phyloP scores from a whole-genome alignment of 345 rosid genomes.

The Linum lewisii region DNA sequence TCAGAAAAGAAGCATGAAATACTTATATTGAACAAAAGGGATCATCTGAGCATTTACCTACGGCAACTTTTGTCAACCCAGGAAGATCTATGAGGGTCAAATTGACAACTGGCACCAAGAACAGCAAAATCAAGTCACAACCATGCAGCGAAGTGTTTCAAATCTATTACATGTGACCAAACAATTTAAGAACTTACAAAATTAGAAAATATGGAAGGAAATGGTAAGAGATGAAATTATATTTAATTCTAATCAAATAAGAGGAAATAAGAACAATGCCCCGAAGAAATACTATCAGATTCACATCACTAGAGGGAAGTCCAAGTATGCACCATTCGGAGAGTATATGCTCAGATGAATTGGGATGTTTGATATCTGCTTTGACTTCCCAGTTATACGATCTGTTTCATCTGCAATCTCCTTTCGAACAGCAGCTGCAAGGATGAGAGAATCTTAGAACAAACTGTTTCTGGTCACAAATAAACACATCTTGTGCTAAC shows the following conservation, averaged over 20 bases:
- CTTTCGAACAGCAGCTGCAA: slow-evolving; percentile 59
- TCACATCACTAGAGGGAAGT: neutral
- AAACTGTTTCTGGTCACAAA: neutral
- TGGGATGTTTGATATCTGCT: slow-evolving; percentile 66
- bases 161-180: neutral
- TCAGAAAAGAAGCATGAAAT: neutral
- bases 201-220: neutral
- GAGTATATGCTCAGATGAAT: slow-evolving; percentile 68
- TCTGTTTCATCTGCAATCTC: slow-evolving; percentile 71
- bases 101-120: slow-evolving; percentile 69
- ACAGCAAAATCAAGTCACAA: slow-evolving; percentile 12
- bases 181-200: neutral
- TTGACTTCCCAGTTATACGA: slow-evolving; percentile 60
- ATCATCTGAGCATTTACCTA: slow-evolving; percentile 47
- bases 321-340: slow-evolving; percentile 61
- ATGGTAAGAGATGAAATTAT: neutral
- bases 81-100: slow-evolving; percentile 98
- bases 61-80: slow-evolving; percentile 99
- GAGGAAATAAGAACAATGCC: neutral
- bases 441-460: slow-evolving; percentile 2
- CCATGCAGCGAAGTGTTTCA: slow-evolving; percentile 1
- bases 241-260: neutral
- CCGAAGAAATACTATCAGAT: neutral
- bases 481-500: neutral
- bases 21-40: slow-evolving; percentile 6